Evolutionary conservation across 1,139 yeast species (phyloP), one percentile per base, ranked within the genome.

Genomic region (Geotrichum macrosporum): DNA sequence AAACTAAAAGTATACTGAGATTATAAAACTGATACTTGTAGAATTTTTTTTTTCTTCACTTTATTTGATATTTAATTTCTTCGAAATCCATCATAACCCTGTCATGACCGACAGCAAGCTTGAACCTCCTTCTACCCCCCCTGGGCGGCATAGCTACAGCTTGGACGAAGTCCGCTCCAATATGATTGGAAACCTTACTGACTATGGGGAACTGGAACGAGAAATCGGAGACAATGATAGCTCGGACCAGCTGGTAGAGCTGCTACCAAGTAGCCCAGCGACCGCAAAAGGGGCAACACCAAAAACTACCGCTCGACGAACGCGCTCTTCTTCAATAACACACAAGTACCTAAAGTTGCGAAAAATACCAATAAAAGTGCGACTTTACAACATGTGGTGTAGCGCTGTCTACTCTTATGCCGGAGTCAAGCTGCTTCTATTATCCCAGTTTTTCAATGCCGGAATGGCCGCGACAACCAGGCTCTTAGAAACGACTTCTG

Each of bases 401-500:
- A 19, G 24, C 13, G 20, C 40, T 26, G 20, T 54, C n/a, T 46
- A 51, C 30, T 50, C 53, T 15, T 41, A 59, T 39, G 50, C 48
- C 3, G 63, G 63, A 4, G 49, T 59, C 42, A 56, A 57, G 40
- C 51, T 58, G 29, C 50, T 58, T 31, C 36, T 58, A 2, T 22
- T 55, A 21, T 55, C 66, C 1, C 94, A 84, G 60, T 70, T 84
- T 43, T 82, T 82, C 70, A 84, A 82, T 63, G 78, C 89, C 4
- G 64, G 80, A 36, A 86, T 86, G 95, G 76, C 82, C 6, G 76
- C 82, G 10, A 74, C 85, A 5, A 82, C 94, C 55, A 82, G 85
- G 60, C 65, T 86, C 20, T 67, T 86, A 42, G 84, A 81, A 51
- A 77, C 84, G 1, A 84, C 82, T 55, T 70, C 74, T 20, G 76